Base-by-base conservation (phyloP, 2,329 filamentous ascomycete genomes). In the Bipolaris oryzae region DNA sequence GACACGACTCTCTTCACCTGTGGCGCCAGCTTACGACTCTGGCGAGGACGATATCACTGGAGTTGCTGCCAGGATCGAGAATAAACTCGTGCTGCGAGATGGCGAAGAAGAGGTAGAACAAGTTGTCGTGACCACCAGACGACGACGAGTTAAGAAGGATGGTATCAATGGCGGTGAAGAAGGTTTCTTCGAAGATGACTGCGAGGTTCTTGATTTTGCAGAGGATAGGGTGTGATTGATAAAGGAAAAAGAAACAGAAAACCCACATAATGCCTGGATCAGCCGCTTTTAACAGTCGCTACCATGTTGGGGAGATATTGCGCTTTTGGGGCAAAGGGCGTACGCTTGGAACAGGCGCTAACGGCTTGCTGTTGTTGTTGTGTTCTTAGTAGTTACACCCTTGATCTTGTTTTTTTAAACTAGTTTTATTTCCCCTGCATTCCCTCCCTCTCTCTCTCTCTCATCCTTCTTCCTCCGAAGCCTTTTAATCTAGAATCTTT, bases 171-270 rank as follows among this genome's bases (percentile, higher is more conserved):
- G 91, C 55, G 87, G 89, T 53, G 85, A 86, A 51, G 89, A 78
- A 37, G 76, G 89, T 2, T 96, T 96, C 76, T 96, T 96, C 69
- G 92, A 96, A 77, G 91, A 96, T 73, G 92, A 96, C 72, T 95
- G 91, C 66, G 92, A 96, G 74, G 90, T 96, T 55, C 83, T 96
- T 61, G 92, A 96, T 78, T 96, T 95, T 83, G 90, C 92, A 13
- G 78, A 80, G 49, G 83, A 85, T 60, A 75, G 83, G 42, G 83
- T 85, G 0, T 77, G 45, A 48, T 21, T 3, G 15, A 31, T n/a
- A 28, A 48, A 23, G 15, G 23, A 4, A 41, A 23, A 21, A 41
- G 5, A 41, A n/a, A 41, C 7, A 42, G 9, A 23, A 23, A 31
- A 31, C 28, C 28, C 25, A 11, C 41, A 18, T 44, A 11, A 18